Conservation (phyloP, 768 basidiomycete species). For the Hysterangium stoloniferum region DNA sequence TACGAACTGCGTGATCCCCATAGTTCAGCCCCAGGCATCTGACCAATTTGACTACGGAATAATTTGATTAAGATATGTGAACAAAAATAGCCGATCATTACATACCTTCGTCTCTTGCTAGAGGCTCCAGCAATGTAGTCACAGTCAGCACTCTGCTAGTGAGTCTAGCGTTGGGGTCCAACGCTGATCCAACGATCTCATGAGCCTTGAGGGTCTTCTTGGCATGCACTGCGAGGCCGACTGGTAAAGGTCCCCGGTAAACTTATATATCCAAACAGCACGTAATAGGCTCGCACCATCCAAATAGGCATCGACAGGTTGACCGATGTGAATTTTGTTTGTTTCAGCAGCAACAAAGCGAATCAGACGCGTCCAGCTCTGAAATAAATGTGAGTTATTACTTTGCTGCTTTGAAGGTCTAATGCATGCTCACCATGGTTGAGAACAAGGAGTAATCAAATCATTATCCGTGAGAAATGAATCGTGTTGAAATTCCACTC, state of each 20-base stretch:
- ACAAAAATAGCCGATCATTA: not conserved
- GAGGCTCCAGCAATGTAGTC: constrained; percentile 58
- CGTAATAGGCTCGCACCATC: constrained; percentile 40
- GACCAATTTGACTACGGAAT: constrained; percentile 58
- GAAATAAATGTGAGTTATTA: not conserved
- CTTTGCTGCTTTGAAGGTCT: not conserved
- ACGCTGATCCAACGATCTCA: constrained; percentile 63
- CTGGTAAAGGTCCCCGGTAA: constrained; percentile 27
- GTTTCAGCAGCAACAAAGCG: constrained; percentile 78
- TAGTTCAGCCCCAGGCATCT: constrained; percentile 80
- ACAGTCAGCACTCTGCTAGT: constrained; percentile 61
- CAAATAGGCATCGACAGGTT: constrained; percentile 59
- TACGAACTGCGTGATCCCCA: constrained; percentile 69
- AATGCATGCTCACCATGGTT: constrained; percentile 2
- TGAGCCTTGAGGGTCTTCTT: constrained; percentile 53
- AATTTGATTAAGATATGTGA: not conserved
- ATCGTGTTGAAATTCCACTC: not conserved
- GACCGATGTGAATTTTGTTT: constrained; percentile 62
- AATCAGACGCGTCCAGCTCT: constrained; percentile 78
- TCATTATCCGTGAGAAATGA: not conserved
- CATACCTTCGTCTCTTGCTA: constrained; percentile 31
- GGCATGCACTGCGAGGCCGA: constrained; percentile 45
- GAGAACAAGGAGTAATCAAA: not conserved
- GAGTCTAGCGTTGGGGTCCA: constrained; percentile 60
- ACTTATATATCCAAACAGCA: not conserved